These are phyloP conservation scores for Ceratobasidium sp. DNA, from an alignment of 1,284 basidiomycete species.

Conservation along the genomic window DNA sequence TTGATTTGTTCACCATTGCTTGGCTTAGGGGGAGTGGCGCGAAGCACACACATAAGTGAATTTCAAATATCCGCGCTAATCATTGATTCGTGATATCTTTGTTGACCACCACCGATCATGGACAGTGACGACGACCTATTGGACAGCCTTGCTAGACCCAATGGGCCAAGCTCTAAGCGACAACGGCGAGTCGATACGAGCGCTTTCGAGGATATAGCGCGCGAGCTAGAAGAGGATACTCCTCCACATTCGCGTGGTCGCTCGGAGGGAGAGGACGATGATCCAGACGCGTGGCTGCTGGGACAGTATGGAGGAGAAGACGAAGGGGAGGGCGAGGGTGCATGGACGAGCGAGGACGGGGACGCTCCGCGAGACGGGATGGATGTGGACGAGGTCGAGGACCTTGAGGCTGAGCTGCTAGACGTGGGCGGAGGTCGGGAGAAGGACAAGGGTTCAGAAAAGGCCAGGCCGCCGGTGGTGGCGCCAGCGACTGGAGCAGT, in stretches of 20 bases:
- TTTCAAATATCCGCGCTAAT: constrained; percentile 2
- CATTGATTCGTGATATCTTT: not conserved
- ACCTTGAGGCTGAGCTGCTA: constrained; percentile 14
- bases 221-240: constrained; percentile 37
- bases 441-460: constrained; percentile 1
- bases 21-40: not conserved
- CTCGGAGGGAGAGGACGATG: constrained; percentile 32
- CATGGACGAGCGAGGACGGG: constrained; percentile 19
- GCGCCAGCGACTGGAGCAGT: not conserved
- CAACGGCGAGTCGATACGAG: not conserved
- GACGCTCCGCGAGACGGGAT: constrained; percentile 16
- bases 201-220: constrained; percentile 37
- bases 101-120: constrained; percentile 23
- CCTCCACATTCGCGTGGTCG: constrained; percentile 1
- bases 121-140: constrained; percentile 39
- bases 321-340: constrained; percentile 1
- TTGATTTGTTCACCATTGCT: not conserved
- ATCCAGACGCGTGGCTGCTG: constrained; percentile 38
- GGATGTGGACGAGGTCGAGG: constrained; percentile 11
- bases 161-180: not conserved
- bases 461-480: not conserved
- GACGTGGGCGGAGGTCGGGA: not conserved
- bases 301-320: constrained; percentile 12
- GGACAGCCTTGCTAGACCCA: not conserved
- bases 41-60: not conserved